Evolutionary conservation across 495 filamentous ascomycete genomes (phyloP), one percentile per base, ranked within the genome.

Genomic region (Aspergillus bridgeri): DNA sequence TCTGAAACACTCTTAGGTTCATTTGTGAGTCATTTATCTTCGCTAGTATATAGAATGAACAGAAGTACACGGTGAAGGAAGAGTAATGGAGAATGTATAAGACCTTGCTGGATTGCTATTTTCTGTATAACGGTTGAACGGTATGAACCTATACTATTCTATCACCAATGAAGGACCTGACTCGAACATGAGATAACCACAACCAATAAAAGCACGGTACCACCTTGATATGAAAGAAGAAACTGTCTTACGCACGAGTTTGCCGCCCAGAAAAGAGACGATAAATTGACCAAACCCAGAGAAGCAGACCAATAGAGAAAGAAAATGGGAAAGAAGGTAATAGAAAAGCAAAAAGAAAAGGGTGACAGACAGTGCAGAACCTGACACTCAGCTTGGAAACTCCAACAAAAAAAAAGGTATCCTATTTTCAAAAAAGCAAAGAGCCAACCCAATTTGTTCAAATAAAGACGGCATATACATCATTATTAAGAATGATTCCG

Each of bases 391-490:
- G 27, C 27, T 29, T 29, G 6, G 27, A 29, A 6, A 6, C 27
- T 29, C 27, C 27, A 29, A 29, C 1, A 29, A 29, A 29, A 6
- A 29, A 29, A 29, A 29, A 29, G 27, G 27, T 29, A 29, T 38
- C 9, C 33, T 11, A 38, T 9, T 38, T 13, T 3, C 33, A 38
- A 13, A 9, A 38, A 38, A 15, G n/a, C 33, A 38, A 38, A 38
- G 33, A 38, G 33, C 33, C 33, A 11, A 38, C 9, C 45, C 45
- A 47, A 47, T 2, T 47, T 23, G 21, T 15, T 38, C 18, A 58
- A 54, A 23, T 55, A 9, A 58, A 54, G 42, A 45, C 18, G 42
- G 45, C 48, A 33, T 22, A 20, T 53, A 46, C n/a, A 19, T 29
- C 20, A 25, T n/a, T 15, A 50, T 50, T n/a, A n/a, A n/a, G 17